Evolutionary conservation across 2,329 filamentous ascomycete species (phyloP).

Genomic region (Fusarium staphyleae): DNA sequence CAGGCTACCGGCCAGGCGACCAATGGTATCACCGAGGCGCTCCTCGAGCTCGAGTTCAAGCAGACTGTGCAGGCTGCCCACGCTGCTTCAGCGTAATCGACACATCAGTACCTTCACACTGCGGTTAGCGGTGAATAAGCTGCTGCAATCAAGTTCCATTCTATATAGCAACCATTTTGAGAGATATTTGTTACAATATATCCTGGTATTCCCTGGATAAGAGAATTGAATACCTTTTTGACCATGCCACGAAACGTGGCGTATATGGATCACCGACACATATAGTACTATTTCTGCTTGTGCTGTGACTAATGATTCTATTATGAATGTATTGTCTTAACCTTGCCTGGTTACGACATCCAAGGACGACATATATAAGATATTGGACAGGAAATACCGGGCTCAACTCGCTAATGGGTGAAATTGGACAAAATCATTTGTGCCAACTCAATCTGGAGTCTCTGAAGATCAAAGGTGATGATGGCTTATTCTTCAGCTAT

Average conservation of each 20-base stretch:
- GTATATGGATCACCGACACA: constrained; percentile 11
- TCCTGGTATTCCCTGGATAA: constrained; percentile 16
- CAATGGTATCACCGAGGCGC: constrained; percentile 61
- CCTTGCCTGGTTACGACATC: too few species aligned
- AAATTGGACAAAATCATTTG: too few species aligned
- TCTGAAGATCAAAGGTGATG: too few species aligned
- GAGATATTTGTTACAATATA: constrained; percentile 29
- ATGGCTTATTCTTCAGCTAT: too few species aligned
- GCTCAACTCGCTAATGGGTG: too few species aligned
- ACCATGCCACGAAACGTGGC: constrained; percentile 11
- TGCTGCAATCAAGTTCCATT: constrained; percentile 32
- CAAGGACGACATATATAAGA: too few species aligned
- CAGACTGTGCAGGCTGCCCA: constrained; percentile 41
- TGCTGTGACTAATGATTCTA: background rate
- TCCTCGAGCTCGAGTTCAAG: constrained; percentile 63
- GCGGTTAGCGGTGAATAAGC: constrained; percentile 11
- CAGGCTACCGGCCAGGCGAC: constrained; percentile 51
- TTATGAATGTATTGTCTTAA: too few species aligned
- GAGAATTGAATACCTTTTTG: constrained; percentile 35
- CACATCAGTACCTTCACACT: background rate
- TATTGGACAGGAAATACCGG: too few species aligned
- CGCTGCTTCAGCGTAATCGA: constrained; percentile 34
- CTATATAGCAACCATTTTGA: constrained; percentile 29
- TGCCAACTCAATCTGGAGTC: too few species aligned
- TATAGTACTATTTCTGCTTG: background rate